These are phyloP conservation scores for Shiraia sp. DNA, from an alignment of 2,329 filamentous ascomycete species.

Conservation along the genomic window DNA sequence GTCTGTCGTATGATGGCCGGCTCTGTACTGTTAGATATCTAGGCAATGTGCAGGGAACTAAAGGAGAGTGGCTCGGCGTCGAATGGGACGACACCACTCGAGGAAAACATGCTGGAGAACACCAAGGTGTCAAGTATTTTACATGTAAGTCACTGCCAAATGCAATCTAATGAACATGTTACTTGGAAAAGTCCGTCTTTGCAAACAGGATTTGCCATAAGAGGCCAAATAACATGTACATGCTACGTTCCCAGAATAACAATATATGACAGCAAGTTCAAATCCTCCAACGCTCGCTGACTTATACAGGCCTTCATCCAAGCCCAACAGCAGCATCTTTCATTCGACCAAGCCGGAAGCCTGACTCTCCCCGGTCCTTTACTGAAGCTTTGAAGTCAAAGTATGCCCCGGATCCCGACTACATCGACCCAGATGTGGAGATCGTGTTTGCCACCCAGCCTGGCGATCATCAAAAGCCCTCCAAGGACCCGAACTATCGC, in stretches of 20 bases:
- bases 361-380: slow-evolving; percentile 72
- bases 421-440: slow-evolving; percentile 40
- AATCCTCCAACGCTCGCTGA: slow-evolving; percentile 33
- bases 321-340: slow-evolving; percentile 81
- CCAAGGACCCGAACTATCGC: slow-evolving; percentile 16
- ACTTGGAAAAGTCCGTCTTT: not conserved
- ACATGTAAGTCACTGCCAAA: slow-evolving; percentile 71
- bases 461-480: slow-evolving; percentile 17
- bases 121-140: slow-evolving; percentile 81
- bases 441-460: slow-evolving; percentile 34
- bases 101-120: slow-evolving; percentile 88
- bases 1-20: slow-evolving; percentile 76
- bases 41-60: slow-evolving; percentile 74
- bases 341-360: slow-evolving; percentile 73
- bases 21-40: slow-evolving; percentile 85
- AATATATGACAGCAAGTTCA: not conserved
- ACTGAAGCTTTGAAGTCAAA: slow-evolving; percentile 79
- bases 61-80: slow-evolving; percentile 85
- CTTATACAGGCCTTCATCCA: slow-evolving; percentile 59
- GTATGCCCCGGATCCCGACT: slow-evolving; percentile 64
- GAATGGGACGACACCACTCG: slow-evolving; percentile 91
- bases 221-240: not conserved
- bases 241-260: not conserved
- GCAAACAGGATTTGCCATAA: not conserved
- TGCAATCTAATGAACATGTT: too few species aligned